These are phyloP conservation scores for Dipodascus albidus DNA, from an alignment of 805 yeast species.

Conservation along the genomic window DNA sequence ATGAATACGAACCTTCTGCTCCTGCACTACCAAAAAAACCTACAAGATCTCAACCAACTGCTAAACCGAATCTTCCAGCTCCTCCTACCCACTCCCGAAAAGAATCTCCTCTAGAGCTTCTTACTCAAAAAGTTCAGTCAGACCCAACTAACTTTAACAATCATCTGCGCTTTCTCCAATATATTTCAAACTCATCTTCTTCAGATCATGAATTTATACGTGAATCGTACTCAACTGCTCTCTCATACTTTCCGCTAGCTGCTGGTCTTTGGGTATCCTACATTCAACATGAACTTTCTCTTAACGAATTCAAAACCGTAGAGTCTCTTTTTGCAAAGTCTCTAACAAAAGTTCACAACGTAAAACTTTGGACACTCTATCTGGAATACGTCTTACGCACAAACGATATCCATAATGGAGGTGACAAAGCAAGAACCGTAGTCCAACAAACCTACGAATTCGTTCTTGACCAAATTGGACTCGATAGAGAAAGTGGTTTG, in stretches of 20 bases:
- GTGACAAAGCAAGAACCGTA: slow-evolving; percentile 63
- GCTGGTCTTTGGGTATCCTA: slow-evolving; percentile 68
- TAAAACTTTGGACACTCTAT: slow-evolving; percentile 67
- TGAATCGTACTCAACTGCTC: slow-evolving; percentile 45
- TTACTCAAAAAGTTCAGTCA: neutral
- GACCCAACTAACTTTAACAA: neutral
- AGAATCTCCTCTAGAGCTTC: neutral
- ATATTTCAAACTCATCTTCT: neutral
- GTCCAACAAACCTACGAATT: slow-evolving; percentile 76
- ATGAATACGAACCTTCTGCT: slow-evolving; percentile 1
- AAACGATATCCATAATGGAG: slow-evolving; percentile 60
- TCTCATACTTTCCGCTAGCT: slow-evolving; percentile 54
- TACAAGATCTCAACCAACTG: neutral
- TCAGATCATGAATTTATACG: slow-evolving; percentile 37
- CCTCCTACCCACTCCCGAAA: neutral
- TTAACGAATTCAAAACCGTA: slow-evolving; percentile 55
- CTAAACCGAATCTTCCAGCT: neutral
- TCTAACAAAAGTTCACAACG: slow-evolving; percentile 48
- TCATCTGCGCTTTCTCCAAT: neutral
- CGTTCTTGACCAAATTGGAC: slow-evolving; percentile 67
- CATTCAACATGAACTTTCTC: slow-evolving; percentile 48
- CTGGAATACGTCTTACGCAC: slow-evolving; percentile 64
- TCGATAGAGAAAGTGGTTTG: slow-evolving; percentile 57
- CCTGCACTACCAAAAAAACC: neutral
- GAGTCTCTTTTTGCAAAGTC: slow-evolving; percentile 57